A percentile compares a stretch with the other conserved stretches of the same genome.
These are phyloP conservation scores for Paraphoma sp. DNA, from an alignment of 2,329 filamentous ascomycete genomes.

Conservation along the genomic window DNA sequence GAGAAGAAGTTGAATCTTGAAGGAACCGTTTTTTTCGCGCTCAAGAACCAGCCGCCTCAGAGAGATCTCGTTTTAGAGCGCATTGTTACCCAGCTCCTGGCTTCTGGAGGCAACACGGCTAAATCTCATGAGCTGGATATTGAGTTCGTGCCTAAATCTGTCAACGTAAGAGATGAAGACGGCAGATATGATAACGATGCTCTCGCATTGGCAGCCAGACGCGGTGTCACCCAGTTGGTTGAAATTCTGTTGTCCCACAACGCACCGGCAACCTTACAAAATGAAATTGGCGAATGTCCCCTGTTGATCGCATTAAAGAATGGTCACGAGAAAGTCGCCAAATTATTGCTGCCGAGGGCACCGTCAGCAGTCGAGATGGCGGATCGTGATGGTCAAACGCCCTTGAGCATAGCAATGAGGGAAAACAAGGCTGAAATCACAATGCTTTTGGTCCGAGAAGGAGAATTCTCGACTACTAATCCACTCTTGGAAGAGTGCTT, in stretches of 20 bases:
- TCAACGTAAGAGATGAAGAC: no score
- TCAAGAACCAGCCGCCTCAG: background rate
- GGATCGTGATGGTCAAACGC: background rate
- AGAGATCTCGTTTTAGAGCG: background rate
- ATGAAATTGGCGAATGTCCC: background rate
- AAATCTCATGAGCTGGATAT: no score
- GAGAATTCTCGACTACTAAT: background rate
- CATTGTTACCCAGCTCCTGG: slow-evolving; percentile 9
- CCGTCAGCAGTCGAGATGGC: background rate
- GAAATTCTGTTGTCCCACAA: background rate
- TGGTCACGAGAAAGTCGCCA: background rate
- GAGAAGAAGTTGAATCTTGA: slow-evolving; percentile 6
- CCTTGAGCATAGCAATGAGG: background rate
- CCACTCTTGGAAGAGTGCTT: background rate
- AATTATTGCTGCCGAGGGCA: background rate
- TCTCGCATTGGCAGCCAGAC: background rate
- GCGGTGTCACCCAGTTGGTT: background rate
- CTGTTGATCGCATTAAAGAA: background rate
- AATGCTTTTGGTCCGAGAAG: background rate
- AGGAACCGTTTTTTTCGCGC: slow-evolving; percentile 4
- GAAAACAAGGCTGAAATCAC: background rate
- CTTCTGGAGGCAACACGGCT: slow-evolving; percentile 2
- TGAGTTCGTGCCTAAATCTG: no score
- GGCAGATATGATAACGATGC: background rate
- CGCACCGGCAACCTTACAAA: background rate